Percentiles rank a stretch among this genome's conserved stretches.
These are phyloP conservation scores for Elaeis guineensis DNA, from an alignment of 176 grass and related monocot species.

Conservation along the genomic window DNA sequence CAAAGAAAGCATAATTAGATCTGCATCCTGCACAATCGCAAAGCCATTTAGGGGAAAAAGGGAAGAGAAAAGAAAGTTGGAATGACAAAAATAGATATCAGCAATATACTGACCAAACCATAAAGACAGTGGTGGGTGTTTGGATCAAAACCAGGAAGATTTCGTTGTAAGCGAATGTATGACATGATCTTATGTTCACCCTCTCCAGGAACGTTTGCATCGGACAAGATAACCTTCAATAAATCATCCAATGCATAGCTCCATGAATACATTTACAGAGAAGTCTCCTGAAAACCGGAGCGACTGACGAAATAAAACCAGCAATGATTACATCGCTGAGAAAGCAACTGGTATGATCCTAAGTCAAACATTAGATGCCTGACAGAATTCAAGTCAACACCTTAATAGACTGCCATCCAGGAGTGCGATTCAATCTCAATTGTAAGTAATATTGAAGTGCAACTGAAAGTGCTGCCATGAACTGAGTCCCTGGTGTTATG, in stretches of 20 bases:
- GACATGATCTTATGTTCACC: slow-evolving; percentile 97
- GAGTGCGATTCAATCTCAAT: slow-evolving; percentile 60
- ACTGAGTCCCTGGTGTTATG: slow-evolving; percentile 82
- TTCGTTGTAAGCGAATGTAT: slow-evolving; percentile 81
- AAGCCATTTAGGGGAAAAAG: neutral
- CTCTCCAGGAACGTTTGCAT: slow-evolving; percentile 96
- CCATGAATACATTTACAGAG: slow-evolving; percentile 30
- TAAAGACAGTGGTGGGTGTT: slow-evolving; percentile 88
- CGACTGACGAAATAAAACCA: slow-evolving; percentile 22
- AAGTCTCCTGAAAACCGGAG: slow-evolving; percentile 19
- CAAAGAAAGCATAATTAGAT: slow-evolving; percentile 98
- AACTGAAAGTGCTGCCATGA: slow-evolving; percentile 81
- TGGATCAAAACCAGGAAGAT: slow-evolving; percentile 84
- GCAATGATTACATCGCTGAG: slow-evolving; percentile 29
- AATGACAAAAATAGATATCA: neutral
- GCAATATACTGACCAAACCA: slow-evolving; percentile 60
- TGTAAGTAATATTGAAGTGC: slow-evolving; percentile 95
- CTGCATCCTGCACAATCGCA: slow-evolving; percentile 69
- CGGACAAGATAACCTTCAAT: slow-evolving; percentile 93
- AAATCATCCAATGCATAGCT: slow-evolving; percentile 30
- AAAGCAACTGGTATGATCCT: slow-evolving; percentile 18
- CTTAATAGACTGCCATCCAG: slow-evolving; percentile 89
- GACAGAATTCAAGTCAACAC: slow-evolving; percentile 32
- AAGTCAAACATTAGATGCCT: slow-evolving; percentile 2
- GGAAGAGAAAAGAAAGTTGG: slow-evolving; percentile 3